Evolutionary conservation across 2,329 filamentous ascomycete species (phyloP), one percentile per base, ranked within the genome.

Genomic region (Aspergillus niger): DNA sequence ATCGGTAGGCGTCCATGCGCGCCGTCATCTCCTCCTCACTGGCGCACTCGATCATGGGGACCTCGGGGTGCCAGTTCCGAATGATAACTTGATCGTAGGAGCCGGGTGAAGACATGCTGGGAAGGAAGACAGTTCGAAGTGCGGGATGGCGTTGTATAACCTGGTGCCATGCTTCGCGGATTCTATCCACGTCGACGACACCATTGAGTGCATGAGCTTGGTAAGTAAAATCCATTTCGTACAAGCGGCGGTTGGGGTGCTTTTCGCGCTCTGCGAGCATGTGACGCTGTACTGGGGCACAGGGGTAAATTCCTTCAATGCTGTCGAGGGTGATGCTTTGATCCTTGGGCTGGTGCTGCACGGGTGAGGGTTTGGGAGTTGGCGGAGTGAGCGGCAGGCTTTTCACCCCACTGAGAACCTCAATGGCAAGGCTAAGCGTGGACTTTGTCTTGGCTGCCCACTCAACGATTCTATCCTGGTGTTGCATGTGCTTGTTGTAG

Each of bases 261-360:
- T 49, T 17, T 22, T 8, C 13, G 56, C 53, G 17, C 53, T 44
- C 24, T 47, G 53, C 13, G 22, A 60, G 58, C 58, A 60, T 57
- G n/a, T 49, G 28, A 13, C 57, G 53, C 15, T 60, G 58, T 4
- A 60, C 38, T 3, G 48, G 32, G 5, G 53, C 55, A 20, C 38
- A 32, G 8, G 53, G 44, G 20, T 60, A 60, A 13, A 60, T 47
- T 3, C 13, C 20, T 17, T 60, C 58, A 36, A 60, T 59, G 38
- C 8, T 10, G 17, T 13, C 49, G 57, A 13, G 20, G 24, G 4
- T 41, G 24, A 44, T 26, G 32, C 22, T 20, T 28, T 41, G n/a
- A 5, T 22, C 10, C 38, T 41, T n/a, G 13, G 8, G 20, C 5
- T 13, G 20, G 20, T 22, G n/a, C 43, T 24, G 20, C 41, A 44